These are phyloP conservation scores for Sporisorium iseilematis-ciliati DNA, from an alignment of 1,284 basidiomycete genomes.

Conservation along the genomic window DNA sequence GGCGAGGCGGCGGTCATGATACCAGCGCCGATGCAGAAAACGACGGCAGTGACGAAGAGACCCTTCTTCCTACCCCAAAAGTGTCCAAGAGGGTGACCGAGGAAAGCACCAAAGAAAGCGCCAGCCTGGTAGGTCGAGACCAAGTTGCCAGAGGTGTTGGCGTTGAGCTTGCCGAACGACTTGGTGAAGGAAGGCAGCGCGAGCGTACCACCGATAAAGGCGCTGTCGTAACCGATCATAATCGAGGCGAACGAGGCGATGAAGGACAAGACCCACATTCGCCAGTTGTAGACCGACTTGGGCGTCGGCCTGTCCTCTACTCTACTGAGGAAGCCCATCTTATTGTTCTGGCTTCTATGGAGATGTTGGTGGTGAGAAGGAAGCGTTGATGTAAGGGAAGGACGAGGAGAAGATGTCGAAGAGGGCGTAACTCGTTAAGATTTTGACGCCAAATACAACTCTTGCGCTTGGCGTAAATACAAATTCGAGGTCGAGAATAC, in stretches of 20 bases:
- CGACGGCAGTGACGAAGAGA: constrained; percentile 46
- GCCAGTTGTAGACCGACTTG: constrained; percentile 73
- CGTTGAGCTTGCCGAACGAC: constrained; percentile 70
- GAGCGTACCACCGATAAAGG: constrained; percentile 73
- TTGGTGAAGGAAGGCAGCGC: constrained; percentile 72
- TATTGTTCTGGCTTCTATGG: too few species aligned
- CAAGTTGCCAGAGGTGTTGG: constrained; percentile 71
- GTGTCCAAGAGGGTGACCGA: constrained; percentile 44
- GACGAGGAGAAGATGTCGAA: not conserved
- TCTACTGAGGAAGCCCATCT: constrained; percentile 38
- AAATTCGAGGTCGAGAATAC: not conserved
- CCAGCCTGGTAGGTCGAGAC: constrained; percentile 73
- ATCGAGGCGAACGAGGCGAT: constrained; percentile 71
- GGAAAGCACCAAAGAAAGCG: constrained; percentile 61
- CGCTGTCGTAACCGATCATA: constrained; percentile 73
- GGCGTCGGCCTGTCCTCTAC: constrained; percentile 72
- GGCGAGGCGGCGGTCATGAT: constrained; percentile 54
- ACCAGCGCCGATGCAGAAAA: constrained; percentile 64
- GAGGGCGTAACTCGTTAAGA: not conserved
- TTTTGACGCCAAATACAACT: constrained; percentile 1
- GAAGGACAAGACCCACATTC: constrained; percentile 72
- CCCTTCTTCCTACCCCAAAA: constrained; percentile 49
- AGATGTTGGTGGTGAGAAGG: not conserved
- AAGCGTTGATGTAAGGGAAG: not conserved
- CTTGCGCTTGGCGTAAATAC: constrained; percentile 2